Evolutionary conservation across 805 yeast species (phyloP).

Genomic region (Zygoascus flipseniorum): DNA sequence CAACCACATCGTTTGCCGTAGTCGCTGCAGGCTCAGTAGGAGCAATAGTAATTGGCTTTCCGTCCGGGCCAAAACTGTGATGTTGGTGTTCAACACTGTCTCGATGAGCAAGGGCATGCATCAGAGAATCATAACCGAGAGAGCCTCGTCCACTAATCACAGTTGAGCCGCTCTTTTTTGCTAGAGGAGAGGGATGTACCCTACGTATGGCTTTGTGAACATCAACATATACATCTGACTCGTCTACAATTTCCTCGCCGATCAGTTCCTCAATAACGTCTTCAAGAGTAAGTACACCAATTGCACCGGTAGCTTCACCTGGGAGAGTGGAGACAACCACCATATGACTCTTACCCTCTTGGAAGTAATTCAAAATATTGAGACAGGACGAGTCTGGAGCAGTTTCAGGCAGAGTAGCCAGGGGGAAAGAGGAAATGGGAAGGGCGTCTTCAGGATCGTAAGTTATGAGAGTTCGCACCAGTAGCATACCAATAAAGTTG

Average conservation of each 20-base stretch:
- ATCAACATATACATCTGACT: slow-evolving; percentile 87
- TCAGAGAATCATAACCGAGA: slow-evolving; percentile 3
- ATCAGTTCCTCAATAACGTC: slow-evolving; percentile 97
- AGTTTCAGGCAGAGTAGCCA: slow-evolving; percentile 95
- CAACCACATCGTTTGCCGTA: not conserved
- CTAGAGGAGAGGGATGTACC: slow-evolving; percentile 32
- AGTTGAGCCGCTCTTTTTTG: slow-evolving; percentile 3
- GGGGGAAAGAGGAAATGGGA: slow-evolving; percentile 87
- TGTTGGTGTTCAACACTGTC: not conserved
- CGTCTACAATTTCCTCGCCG: slow-evolving; percentile 97
- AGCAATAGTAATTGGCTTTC: not conserved
- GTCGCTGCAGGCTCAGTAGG: not conserved
- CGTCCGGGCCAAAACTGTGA: not conserved
- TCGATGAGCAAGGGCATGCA: not conserved
- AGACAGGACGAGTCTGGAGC: slow-evolving; percentile 85
- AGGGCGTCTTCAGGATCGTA: slow-evolving; percentile 95
- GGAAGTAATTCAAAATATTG: slow-evolving; percentile 90
- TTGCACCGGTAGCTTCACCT: slow-evolving; percentile 63
- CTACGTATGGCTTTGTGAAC: slow-evolving; percentile 76
- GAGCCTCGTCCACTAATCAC: slow-evolving; percentile 3
- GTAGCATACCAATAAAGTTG: slow-evolving; percentile 90
- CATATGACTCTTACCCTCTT: slow-evolving; percentile 97
- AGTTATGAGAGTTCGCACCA: slow-evolving; percentile 84
- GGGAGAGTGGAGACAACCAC: slow-evolving; percentile 82
- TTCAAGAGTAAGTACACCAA: slow-evolving; percentile 88